Conservation (phyloP, 441 rosid genomes). For the Bocquillonia castaneifolia region DNA sequence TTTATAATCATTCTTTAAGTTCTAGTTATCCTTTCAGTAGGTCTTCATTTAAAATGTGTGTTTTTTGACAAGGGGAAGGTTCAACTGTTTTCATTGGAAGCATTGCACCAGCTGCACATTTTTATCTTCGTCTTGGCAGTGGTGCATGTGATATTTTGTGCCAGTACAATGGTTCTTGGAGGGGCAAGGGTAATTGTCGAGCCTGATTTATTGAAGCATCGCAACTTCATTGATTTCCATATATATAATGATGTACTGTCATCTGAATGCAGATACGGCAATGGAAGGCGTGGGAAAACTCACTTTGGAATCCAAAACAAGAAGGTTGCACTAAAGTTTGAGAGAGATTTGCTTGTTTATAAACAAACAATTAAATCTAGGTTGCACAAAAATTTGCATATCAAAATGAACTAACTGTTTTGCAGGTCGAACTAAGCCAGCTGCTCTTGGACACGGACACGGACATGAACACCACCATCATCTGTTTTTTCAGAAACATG, state of each 20-base stretch:
- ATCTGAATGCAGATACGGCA: slow-evolving; percentile 48
- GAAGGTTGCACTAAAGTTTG: slow-evolving; percentile 26
- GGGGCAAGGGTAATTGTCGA: slow-evolving; percentile 53
- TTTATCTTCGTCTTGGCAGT: slow-evolving; percentile 80
- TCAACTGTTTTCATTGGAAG: slow-evolving; percentile 67
- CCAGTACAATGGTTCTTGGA: slow-evolving; percentile 71
- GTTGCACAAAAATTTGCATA: no score
- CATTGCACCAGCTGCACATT: slow-evolving; percentile 82
- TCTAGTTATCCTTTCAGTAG: background rate
- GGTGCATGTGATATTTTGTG: slow-evolving; percentile 75
- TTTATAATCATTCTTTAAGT: background rate
- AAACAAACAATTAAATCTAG: background rate
- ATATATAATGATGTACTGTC: background rate
- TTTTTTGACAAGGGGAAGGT: slow-evolving; percentile 45
- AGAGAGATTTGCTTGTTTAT: background rate
- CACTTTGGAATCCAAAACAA: slow-evolving; percentile 13
- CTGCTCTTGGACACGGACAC: slow-evolving; percentile 7
- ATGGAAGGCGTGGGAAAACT: slow-evolving; percentile 75
- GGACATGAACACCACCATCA: slow-evolving; percentile 9
- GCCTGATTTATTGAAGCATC: background rate
- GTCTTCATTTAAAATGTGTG: background rate
- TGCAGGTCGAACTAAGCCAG: slow-evolving; percentile 25
- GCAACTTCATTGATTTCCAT: no score
- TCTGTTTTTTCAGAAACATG: slow-evolving; percentile 37
- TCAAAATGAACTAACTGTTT: background rate